phyloP scores from a whole-genome alignment of 352 stramenopile species.

The Phytopythium mirpurense region DNA sequence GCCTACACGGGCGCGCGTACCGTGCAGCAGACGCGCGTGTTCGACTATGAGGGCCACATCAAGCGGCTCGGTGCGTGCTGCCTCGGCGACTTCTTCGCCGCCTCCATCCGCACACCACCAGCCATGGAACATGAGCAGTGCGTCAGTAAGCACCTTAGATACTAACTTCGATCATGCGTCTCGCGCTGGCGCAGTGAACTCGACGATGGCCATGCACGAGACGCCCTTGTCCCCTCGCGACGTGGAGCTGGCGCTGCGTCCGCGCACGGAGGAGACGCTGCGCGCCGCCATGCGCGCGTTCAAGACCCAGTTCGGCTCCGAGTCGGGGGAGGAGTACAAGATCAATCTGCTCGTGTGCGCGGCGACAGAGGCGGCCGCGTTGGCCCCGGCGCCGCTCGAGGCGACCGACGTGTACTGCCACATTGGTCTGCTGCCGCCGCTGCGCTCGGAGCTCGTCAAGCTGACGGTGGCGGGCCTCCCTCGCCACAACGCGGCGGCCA shows the following conservation, averaged over 20 bases:
- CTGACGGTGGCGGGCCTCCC: slow-evolving; percentile 61
- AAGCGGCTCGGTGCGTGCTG: slow-evolving; percentile 29
- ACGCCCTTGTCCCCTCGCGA: slow-evolving; percentile 14
- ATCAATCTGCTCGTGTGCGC: slow-evolving; percentile 73
- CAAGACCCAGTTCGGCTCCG: slow-evolving; percentile 29
- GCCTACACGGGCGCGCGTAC: slow-evolving; percentile 73
- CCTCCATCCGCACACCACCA: no score
- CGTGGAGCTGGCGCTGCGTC: slow-evolving; percentile 42
- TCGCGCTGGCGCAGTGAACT: slow-evolving; percentile 39
- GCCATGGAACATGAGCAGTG: no score
- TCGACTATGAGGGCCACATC: slow-evolving; percentile 79
- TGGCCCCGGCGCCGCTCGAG: slow-evolving; percentile 14
- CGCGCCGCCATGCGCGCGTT: slow-evolving; percentile 64
- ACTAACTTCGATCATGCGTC: no score
- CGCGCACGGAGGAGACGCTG: slow-evolving; percentile 57
- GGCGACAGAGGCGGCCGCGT: slow-evolving; percentile 10
- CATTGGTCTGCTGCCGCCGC: slow-evolving; percentile 56
- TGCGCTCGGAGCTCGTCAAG: slow-evolving; percentile 61
- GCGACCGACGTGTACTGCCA: slow-evolving; percentile 64
- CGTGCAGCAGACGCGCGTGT: slow-evolving; percentile 65
- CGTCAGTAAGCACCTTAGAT: no score
- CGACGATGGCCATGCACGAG: slow-evolving; percentile 58
- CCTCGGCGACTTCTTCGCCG: no score
- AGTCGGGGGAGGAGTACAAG: slow-evolving; percentile 73
- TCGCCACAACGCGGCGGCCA: slow-evolving; percentile 65